Percentiles rank a stretch among this genome's conserved stretches.
phyloP scores from a whole-genome alignment of 192 early-diverging fungal species.

The Backusella mclennaniae region DNA sequence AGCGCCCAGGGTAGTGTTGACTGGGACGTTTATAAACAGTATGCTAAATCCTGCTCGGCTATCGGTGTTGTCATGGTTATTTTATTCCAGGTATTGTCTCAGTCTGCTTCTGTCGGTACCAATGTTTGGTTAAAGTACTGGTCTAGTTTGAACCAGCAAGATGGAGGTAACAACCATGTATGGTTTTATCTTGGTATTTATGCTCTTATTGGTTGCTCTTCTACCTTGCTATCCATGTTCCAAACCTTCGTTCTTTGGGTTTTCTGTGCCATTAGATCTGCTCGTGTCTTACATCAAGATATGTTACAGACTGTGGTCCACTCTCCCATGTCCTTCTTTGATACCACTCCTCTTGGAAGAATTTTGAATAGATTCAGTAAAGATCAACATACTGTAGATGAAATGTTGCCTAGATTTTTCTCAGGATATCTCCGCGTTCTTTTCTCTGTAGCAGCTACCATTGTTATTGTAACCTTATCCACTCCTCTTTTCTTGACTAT shows the following conservation, averaged over 20 bases:
- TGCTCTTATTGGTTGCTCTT: conserved; percentile 72
- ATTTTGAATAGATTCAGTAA: conserved; percentile 91
- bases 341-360: conserved; percentile 79
- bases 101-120: conserved; percentile 54
- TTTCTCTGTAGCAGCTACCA: conserved; percentile 44
- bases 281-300: conserved; percentile 64
- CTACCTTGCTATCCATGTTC: conserved; percentile 60
- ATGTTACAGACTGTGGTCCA: conserved; percentile 75
- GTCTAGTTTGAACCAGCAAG: conserved; percentile 55
- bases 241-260: conserved; percentile 78
- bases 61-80: conserved; percentile 57
- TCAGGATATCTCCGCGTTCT: conserved; percentile 46
- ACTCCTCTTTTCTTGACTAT: conserved; percentile 49
- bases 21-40: conserved; percentile 77
- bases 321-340: conserved; percentile 78
- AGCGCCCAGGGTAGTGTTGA: conserved; percentile 80
- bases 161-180: conserved; percentile 38
- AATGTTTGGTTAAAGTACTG: conserved; percentile 77
- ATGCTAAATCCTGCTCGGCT: conserved; percentile 74
- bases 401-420: conserved; percentile 61
- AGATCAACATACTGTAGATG: conserved; percentile 81
- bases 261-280: conserved; percentile 78
- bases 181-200: conserved; percentile 77
- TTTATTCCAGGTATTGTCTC: conserved; percentile 54
- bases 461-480: conserved; percentile 45